These are phyloP conservation scores for Solanum appendiculatum DNA, from an alignment of 257 asterid species.

Conservation along the genomic window DNA sequence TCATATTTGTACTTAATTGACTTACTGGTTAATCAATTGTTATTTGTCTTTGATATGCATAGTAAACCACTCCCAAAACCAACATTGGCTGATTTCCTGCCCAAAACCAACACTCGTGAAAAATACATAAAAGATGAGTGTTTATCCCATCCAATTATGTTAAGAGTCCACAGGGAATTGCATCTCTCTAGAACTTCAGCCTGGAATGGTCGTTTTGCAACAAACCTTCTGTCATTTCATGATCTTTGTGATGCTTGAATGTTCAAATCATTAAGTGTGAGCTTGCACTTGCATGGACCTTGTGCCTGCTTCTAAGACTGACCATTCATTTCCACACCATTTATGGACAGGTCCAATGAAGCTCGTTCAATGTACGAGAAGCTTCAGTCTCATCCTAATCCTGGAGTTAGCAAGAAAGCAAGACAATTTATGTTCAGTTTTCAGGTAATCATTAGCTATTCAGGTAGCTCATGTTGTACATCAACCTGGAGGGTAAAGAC, in stretches of 20 bases:
- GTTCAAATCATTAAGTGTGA: background rate
- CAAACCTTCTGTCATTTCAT: background rate
- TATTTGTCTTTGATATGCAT: background rate
- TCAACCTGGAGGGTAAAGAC: background rate
- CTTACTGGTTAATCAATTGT: background rate
- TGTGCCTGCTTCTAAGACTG: background rate
- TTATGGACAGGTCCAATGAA: slow-evolving; percentile 46
- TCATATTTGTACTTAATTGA: background rate
- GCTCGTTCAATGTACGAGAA: slow-evolving; percentile 85
- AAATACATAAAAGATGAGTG: background rate
- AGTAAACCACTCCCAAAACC: background rate
- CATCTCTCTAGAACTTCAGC: background rate
- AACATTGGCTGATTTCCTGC: background rate
- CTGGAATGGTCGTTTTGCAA: background rate
- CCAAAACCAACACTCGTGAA: background rate
- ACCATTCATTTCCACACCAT: background rate
- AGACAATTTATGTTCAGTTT: slow-evolving; percentile 56
- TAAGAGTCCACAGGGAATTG: background rate
- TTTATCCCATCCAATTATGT: background rate
- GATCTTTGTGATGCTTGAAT: background rate
- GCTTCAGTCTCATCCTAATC: slow-evolving; percentile 75
- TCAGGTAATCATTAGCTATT: slow-evolving; percentile 38
- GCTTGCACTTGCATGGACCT: background rate
- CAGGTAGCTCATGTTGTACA: background rate
- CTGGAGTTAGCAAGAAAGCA: slow-evolving; percentile 76